phyloP scores from a whole-genome alignment of 257 asterid genomes.

The Solanum pimpinellifolium region DNA sequence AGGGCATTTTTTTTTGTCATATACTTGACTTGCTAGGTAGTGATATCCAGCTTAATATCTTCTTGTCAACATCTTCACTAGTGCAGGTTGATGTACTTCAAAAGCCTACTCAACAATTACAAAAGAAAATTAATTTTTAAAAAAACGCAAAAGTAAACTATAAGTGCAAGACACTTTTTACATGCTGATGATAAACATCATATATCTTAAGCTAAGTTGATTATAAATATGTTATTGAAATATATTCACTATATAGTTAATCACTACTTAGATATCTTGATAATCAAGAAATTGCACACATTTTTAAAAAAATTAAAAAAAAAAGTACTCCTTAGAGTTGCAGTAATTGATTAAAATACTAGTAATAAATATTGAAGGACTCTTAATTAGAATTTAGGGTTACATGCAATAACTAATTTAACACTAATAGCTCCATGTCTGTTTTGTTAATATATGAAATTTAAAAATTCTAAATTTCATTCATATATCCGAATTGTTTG shows the following conservation, averaged over 20 bases:
- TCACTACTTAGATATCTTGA: neutral
- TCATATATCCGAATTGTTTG: neutral
- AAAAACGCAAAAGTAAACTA: neutral
- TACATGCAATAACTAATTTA: neutral
- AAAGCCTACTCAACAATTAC: conserved; percentile 19
- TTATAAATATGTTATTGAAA: neutral
- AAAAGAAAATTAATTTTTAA: neutral
- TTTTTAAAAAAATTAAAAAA: too few relatives aligned
- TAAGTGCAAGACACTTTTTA: neutral
- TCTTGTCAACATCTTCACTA: neutral
- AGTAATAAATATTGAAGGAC: neutral
- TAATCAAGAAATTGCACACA: neutral
- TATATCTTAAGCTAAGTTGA: neutral
- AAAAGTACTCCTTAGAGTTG: neutral
- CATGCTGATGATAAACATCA: neutral
- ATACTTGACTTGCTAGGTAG: neutral
- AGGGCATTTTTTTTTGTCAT: neutral
- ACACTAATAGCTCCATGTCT: neutral
- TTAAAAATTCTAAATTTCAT: too few relatives aligned
- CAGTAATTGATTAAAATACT: neutral
- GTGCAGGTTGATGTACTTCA: conserved; percentile 21
- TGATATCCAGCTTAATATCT: neutral
- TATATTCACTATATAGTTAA: neutral
- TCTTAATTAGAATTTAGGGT: neutral
- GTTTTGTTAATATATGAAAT: neutral